These are phyloP conservation scores for Rhododendron mucronatum DNA, from an alignment of 148 eudicot species.

Conservation along the genomic window DNA sequence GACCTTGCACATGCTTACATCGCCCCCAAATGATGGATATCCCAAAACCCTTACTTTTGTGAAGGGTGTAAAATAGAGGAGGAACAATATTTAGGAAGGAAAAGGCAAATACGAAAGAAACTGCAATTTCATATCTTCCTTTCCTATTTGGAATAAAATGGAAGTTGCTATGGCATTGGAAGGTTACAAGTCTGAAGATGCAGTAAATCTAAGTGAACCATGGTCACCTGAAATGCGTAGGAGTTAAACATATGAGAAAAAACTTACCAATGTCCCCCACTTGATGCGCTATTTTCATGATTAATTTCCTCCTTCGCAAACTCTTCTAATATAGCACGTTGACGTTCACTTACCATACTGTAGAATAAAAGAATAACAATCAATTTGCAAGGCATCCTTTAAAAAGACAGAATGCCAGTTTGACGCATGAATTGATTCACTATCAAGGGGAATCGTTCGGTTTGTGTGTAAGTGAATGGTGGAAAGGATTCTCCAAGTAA, in stretches of 20 bases:
- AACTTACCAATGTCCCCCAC: slow-evolving; percentile 65
- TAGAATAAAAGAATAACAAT: slow-evolving; percentile 11
- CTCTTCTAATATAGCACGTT: slow-evolving; percentile 85
- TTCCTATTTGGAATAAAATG: not conserved
- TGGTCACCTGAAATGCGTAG: not conserved
- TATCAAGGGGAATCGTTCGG: not conserved
- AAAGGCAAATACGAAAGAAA: not conserved
- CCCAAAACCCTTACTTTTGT: not conserved
- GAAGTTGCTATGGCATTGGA: not conserved
- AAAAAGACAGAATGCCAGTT: not conserved
- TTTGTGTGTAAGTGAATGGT: not conserved
- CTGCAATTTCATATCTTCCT: not conserved
- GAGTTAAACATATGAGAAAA: not conserved
- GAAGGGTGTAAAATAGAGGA: not conserved
- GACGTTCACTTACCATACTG: slow-evolving; percentile 79
- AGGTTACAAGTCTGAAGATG: not conserved
- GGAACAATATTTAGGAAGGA: not conserved
- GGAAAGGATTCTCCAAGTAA: not conserved
- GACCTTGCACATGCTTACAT: not conserved
- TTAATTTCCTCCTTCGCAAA: slow-evolving; percentile 73
- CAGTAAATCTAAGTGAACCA: not conserved
- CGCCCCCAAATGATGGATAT: not conserved
- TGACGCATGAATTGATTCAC: not conserved
- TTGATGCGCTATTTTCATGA: slow-evolving; percentile 38
- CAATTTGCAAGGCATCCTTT: not conserved